phyloP scores from a whole-genome alignment of 768 basidiomycete genomes.

The Podaxis carcinomalis region DNA sequence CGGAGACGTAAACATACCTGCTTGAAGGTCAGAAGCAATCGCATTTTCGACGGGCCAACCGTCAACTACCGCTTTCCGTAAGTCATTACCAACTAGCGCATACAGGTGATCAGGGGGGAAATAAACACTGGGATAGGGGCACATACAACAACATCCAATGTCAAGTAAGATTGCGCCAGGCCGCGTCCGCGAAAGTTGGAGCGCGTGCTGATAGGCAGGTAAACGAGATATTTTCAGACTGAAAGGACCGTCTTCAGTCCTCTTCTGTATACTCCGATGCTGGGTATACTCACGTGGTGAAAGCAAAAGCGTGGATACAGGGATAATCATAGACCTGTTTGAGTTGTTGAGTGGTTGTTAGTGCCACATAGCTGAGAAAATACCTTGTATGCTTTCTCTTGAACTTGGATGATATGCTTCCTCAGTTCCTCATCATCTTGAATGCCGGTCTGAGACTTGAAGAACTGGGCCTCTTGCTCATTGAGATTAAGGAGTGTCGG shows the following conservation, averaged over 20 bases:
- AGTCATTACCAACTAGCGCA: slow-evolving; percentile 34
- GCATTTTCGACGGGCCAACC: slow-evolving; percentile 34
- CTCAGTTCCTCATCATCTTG: slow-evolving; percentile 31
- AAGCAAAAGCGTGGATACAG: slow-evolving; percentile 22
- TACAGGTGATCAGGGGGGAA: neutral
- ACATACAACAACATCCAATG: slow-evolving; percentile 41
- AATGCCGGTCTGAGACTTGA: slow-evolving; percentile 32
- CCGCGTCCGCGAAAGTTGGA: slow-evolving; percentile 21
- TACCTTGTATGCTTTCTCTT: slow-evolving; percentile 29
- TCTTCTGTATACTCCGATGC: neutral
- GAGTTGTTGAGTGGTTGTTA: slow-evolving; percentile 20
- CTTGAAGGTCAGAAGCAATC: slow-evolving; percentile 32
- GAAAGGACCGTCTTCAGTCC: neutral
- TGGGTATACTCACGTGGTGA: neutral
- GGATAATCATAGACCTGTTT: slow-evolving; percentile 28
- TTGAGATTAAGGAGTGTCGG: slow-evolving; percentile 13
- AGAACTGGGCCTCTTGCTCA: slow-evolving; percentile 25
- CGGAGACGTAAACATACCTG: slow-evolving; percentile 18
- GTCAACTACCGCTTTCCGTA: slow-evolving; percentile 33
- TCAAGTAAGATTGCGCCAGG: slow-evolving; percentile 34
- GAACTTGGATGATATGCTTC: slow-evolving; percentile 34
- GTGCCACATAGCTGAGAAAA: neutral
- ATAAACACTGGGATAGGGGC: neutral
- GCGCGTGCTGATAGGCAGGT: slow-evolving; percentile 28
- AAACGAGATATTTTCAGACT: slow-evolving; percentile 30